A percentile compares a stretch with the other conserved stretches of the same genome.
Conservation (phyloP, 75 land plant genomes). For the Sequoia sempervirens region DNA sequence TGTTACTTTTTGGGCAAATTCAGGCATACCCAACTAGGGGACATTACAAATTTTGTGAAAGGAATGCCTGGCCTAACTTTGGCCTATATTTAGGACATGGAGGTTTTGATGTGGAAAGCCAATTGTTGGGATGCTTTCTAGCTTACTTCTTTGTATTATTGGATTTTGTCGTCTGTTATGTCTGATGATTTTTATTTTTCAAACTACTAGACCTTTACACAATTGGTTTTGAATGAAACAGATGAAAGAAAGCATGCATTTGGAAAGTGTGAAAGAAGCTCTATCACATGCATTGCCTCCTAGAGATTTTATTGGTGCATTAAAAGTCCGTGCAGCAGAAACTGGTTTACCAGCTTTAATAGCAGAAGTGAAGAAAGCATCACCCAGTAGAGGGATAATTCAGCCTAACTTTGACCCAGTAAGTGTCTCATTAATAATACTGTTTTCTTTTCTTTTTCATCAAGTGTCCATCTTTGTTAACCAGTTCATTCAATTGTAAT, state of each 20-base stretch:
- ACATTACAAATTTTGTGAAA: too few relatives aligned
- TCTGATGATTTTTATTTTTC: not conserved
- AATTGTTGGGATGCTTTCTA: not conserved
- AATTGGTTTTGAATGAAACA: not conserved
- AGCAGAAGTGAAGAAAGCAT: conserved; percentile 66
- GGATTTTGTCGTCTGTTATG: not conserved
- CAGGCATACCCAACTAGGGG: too few relatives aligned
- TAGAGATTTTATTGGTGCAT: conserved; percentile 44
- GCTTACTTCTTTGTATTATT: not conserved
- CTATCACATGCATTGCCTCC: conserved; percentile 27
- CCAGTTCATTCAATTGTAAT: too few relatives aligned
- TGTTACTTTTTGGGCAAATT: too few relatives aligned
- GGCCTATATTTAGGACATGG: too few relatives aligned
- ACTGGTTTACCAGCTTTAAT: conserved; percentile 47
- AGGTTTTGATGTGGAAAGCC: not conserved
- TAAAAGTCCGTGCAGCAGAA: conserved; percentile 25
- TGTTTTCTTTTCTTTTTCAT: not conserved
- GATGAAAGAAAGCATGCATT: conserved; percentile 47
- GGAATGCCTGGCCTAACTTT: too few relatives aligned
- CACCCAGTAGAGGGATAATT: conserved; percentile 50
- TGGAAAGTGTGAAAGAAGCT: conserved; percentile 23
- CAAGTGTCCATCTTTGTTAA: not conserved
- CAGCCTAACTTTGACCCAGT: conserved; percentile 57
- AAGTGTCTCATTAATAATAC: conserved; percentile 1
- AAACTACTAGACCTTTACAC: not conserved